Evolutionary conservation across 345 rosid species (phyloP).

Genomic region (Adansonia digitata): DNA sequence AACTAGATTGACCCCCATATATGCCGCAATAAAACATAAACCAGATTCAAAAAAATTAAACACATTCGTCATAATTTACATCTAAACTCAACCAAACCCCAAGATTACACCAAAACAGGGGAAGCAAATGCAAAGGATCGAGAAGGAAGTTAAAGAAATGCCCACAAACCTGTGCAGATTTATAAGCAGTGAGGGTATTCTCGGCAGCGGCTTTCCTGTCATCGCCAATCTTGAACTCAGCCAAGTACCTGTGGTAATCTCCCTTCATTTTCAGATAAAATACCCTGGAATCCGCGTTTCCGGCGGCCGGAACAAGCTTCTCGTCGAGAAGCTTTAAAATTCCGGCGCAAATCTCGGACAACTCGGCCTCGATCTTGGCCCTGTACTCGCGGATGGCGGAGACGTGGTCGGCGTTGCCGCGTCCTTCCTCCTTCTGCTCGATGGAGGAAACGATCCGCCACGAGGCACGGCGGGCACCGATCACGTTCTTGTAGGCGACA

Average conservation of each 20-base stretch:
- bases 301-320: conserved; percentile 13
- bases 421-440: conserved; percentile 59
- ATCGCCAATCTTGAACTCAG: conserved; percentile 19
- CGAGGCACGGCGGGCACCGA: conserved; percentile 61
- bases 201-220: conserved; percentile 22
- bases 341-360: conserved; percentile 21
- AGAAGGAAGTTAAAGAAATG: background rate
- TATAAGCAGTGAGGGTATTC: conserved; percentile 19
- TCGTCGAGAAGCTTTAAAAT: conserved; percentile 15
- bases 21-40: no score
- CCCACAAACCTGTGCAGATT: conserved; percentile 16
- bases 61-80: background rate
- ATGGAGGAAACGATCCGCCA: conserved; percentile 64
- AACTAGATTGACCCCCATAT: no score
- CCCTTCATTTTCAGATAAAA: conserved; percentile 23
- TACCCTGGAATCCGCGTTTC: conserved; percentile 17
- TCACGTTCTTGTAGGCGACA: conserved; percentile 67
- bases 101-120: background rate
- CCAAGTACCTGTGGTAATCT: conserved; percentile 17
- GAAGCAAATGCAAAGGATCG: background rate
- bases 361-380: conserved; percentile 18
- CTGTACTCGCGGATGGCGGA: conserved; percentile 14
- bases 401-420: conserved; percentile 20
- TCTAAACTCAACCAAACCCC: background rate
- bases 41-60: background rate